phyloP scores from a whole-genome alignment of 2,329 filamentous ascomycete species.

The Dendrostoma leiphaemia region DNA sequence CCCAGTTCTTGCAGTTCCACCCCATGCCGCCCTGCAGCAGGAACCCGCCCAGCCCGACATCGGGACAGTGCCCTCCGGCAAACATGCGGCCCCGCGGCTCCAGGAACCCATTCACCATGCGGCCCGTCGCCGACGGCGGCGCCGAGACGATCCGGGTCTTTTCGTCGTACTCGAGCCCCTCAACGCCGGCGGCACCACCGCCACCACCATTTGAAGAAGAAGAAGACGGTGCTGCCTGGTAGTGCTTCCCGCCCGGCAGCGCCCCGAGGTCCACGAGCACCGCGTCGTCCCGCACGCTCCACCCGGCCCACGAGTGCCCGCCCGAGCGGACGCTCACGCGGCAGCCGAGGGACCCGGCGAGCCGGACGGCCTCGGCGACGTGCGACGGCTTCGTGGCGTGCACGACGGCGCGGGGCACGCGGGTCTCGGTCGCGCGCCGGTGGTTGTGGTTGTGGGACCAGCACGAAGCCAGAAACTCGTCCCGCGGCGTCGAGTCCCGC shows the following conservation, averaged over 20 bases:
- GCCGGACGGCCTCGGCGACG: constrained; percentile 33
- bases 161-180: constrained; percentile 36
- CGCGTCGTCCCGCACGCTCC: constrained; percentile 43
- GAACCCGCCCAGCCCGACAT: constrained; percentile 56
- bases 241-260: constrained; percentile 20
- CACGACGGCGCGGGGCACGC: constrained; percentile 40
- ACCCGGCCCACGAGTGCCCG: constrained; percentile 46
- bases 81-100: constrained; percentile 42
- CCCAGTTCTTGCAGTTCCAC: constrained; percentile 57
- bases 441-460: constrained; percentile 43
- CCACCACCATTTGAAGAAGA: too few species aligned
- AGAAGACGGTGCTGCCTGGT: too few species aligned
- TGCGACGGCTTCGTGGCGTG: constrained; percentile 34
- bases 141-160: constrained; percentile 36
- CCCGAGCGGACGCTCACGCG: constrained; percentile 44
- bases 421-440: constrained; percentile 27
- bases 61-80: constrained; percentile 53
- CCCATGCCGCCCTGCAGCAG: constrained; percentile 57
- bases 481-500: constrained; percentile 20
- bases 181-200: background rate
- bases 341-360: constrained; percentile 33
- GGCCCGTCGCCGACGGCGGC: constrained; percentile 47
- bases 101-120: constrained; percentile 39
- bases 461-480: constrained; percentile 18
- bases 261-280: constrained; percentile 38